Evolutionary conservation across 2,329 filamentous ascomycete species (phyloP).

Genomic region (Eutypella sp.): DNA sequence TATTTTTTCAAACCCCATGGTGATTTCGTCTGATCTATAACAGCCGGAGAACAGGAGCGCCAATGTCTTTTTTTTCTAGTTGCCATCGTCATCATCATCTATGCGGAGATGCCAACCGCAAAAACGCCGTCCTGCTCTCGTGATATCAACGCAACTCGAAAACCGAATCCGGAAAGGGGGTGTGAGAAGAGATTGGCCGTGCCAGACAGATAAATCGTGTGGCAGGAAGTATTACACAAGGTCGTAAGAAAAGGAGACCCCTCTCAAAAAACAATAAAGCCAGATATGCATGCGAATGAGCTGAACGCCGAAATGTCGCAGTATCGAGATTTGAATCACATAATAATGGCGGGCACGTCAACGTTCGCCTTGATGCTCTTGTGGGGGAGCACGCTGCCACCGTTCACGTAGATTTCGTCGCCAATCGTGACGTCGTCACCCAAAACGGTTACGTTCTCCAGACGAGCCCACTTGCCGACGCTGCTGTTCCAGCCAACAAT

Average conservation of each 20-base stretch:
- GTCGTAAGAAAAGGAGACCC: constrained; percentile 14
- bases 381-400: constrained; percentile 89
- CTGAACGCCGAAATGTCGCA: constrained; percentile 1
- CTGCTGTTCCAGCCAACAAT: constrained; percentile 98
- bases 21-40: neutral
- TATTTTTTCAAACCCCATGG: neutral
- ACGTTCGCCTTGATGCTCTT: constrained; percentile 99
- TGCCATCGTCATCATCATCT: constrained; percentile 7
- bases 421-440: constrained; percentile 97
- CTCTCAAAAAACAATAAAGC: no score
- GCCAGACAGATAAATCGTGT: neutral
- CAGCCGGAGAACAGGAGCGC: no score
- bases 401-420: constrained; percentile 98
- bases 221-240: constrained; percentile 21
- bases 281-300: constrained; percentile 19
- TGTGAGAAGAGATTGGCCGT: constrained; percentile 23
- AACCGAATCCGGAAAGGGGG: constrained; percentile 18
- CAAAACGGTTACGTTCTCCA: constrained; percentile 97
- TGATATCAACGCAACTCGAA: constrained; percentile 9
- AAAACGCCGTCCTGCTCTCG: constrained; percentile 16
- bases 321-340: constrained; percentile 38
- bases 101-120: constrained; percentile 14
- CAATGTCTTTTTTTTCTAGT: no score
- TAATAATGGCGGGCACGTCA: constrained; percentile 69
- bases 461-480: constrained; percentile 89